Conservation (phyloP, 2,329 filamentous ascomycete genomes). For the Phialophora chinensis region DNA sequence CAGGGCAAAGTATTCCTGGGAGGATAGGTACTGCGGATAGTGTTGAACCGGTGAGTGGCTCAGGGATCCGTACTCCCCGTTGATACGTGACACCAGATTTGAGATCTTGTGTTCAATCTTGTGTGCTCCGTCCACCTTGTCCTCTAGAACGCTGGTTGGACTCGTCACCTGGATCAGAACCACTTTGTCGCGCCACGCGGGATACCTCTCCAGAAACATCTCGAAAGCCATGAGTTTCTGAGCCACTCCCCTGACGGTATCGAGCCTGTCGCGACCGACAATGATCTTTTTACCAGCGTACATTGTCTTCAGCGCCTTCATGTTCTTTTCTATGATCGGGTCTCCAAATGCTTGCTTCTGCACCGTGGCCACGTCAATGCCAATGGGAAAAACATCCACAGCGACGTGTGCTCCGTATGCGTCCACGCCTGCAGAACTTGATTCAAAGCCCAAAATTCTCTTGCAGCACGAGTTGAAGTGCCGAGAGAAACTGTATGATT, state of each 20-base stretch:
- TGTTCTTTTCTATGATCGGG: slow-evolving; percentile 72
- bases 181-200: slow-evolving; percentile 89
- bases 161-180: slow-evolving; percentile 95
- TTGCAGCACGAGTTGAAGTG: slow-evolving; percentile 96
- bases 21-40: slow-evolving; percentile 88
- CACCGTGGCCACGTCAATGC: slow-evolving; percentile 85
- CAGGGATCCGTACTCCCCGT: slow-evolving; percentile 85
- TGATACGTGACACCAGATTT: slow-evolving; percentile 88
- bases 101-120: slow-evolving; percentile 89
- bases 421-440: slow-evolving; percentile 82
- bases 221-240: slow-evolving; percentile 96
- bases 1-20: slow-evolving; percentile 93
- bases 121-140: slow-evolving; percentile 75
- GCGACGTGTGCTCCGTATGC: slow-evolving; percentile 87
- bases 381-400: slow-evolving; percentile 92
- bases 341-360: slow-evolving; percentile 75
- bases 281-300: slow-evolving; percentile 94
- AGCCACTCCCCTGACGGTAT: slow-evolving; percentile 90
- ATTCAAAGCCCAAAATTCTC: slow-evolving; percentile 86
- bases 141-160: slow-evolving; percentile 78
- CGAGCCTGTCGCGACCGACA: slow-evolving; percentile 89
- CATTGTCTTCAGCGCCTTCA: slow-evolving; percentile 72
- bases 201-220: slow-evolving; percentile 85
- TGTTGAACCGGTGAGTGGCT: slow-evolving; percentile 91
- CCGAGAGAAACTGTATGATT: slow-evolving; percentile 91